A percentile compares a stretch with the other conserved stretches of the same genome.
phyloP scores from a whole-genome alignment of 768 basidiomycete genomes.

The Suillus alpinus region DNA sequence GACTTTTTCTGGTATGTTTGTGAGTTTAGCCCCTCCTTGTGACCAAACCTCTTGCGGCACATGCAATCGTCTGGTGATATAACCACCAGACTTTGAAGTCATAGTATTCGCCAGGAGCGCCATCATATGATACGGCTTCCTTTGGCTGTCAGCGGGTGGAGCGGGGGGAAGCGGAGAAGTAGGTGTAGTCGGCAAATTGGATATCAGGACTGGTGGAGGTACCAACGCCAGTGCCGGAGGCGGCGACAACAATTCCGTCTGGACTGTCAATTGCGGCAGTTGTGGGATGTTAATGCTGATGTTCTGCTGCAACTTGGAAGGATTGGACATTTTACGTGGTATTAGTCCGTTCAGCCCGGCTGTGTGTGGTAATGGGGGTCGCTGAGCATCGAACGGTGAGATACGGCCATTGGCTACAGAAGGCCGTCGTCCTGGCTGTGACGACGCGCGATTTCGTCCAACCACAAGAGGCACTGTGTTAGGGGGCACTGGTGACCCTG shows the following conservation, averaged over 20 bases:
- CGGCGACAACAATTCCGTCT: slow-evolving; percentile 49
- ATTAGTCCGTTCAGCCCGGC: slow-evolving; percentile 34
- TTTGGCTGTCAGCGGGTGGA: slow-evolving; percentile 67
- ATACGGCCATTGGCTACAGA: slow-evolving; percentile 50
- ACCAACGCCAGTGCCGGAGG: slow-evolving; percentile 37
- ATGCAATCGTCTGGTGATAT: slow-evolving; percentile 81
- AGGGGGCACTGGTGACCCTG: slow-evolving; percentile 40
- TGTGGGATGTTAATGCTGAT: slow-evolving; percentile 41
- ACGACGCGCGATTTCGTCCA: slow-evolving; percentile 62
- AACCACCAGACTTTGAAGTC: slow-evolving; percentile 78
- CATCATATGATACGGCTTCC: slow-evolving; percentile 93
- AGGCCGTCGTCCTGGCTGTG: slow-evolving; percentile 75
- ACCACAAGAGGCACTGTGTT: slow-evolving; percentile 35
- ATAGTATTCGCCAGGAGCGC: slow-evolving; percentile 74
- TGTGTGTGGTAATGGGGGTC: slow-evolving; percentile 50
- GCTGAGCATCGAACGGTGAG: slow-evolving; percentile 48
- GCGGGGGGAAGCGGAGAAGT: slow-evolving; percentile 73
- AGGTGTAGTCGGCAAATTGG: slow-evolving; percentile 69
- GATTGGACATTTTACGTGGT: slow-evolving; percentile 59
- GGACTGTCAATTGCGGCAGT: slow-evolving; percentile 48
- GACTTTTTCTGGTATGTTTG: slow-evolving; percentile 80
- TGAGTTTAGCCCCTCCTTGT: slow-evolving; percentile 82
- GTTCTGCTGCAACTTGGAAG: slow-evolving; percentile 55
- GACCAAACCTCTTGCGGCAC: slow-evolving; percentile 92
- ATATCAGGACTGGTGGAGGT: slow-evolving; percentile 45